Evolutionary conservation across 495 filamentous ascomycete genomes (phyloP).

Genomic region (Aspergillus nanangensis): DNA sequence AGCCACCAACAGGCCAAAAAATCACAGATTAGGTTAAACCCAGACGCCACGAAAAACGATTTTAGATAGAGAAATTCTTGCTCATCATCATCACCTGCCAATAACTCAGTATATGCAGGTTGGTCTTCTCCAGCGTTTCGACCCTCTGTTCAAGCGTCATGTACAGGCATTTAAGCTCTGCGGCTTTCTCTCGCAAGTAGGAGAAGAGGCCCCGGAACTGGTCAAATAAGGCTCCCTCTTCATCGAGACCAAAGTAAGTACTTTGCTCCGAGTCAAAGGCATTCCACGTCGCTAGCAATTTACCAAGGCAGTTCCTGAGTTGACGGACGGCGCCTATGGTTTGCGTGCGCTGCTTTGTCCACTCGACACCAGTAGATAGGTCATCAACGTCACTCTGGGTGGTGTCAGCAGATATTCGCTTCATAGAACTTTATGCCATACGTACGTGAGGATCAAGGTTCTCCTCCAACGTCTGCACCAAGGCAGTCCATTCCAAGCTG

Average conservation of each 20-base stretch:
- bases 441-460: neutral
- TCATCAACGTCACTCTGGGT: neutral
- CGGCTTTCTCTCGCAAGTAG: neutral
- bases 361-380: neutral
- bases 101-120: neutral
- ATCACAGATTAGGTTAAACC: no score
- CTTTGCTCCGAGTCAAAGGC: conserved; percentile 1
- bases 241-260: conserved; percentile 1
- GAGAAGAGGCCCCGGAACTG: neutral
- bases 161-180: neutral
- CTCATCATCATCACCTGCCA: neutral
- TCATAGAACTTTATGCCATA: neutral
- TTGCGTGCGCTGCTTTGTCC: conserved; percentile 2
- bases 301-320: neutral
- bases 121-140: conserved; percentile 4
- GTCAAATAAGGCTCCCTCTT: neutral
- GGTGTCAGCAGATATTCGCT: neutral
- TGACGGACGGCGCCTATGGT: neutral
- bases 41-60: no score
- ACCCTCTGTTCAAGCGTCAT: conserved; percentile 4
- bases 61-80: no score
- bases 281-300: neutral
- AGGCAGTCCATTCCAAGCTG: conserved; percentile 2
- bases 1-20: no score
- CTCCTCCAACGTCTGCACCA: neutral